Conservation (phyloP, 805 yeast species). For the Barnettozyma populi region DNA sequence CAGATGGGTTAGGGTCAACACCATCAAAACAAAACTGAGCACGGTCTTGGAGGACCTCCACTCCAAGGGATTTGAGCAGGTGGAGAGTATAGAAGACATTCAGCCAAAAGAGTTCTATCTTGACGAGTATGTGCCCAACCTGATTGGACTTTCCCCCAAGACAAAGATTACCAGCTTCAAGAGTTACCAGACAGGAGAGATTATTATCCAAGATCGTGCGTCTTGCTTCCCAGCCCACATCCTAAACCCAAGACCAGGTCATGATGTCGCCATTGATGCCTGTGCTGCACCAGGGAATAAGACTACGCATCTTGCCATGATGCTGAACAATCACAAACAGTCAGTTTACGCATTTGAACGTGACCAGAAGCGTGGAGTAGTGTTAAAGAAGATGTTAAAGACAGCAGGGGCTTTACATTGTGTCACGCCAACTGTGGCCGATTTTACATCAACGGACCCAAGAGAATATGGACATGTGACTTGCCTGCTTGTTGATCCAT, state of each 20-base stretch:
- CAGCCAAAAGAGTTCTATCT: slow-evolving; percentile 56
- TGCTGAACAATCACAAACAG: slow-evolving; percentile 35
- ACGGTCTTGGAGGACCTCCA: neutral
- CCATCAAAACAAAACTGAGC: slow-evolving; percentile 40
- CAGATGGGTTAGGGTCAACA: slow-evolving; percentile 76
- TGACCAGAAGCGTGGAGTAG: slow-evolving; percentile 65
- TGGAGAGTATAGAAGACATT: slow-evolving; percentile 40
- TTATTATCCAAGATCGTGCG: slow-evolving; percentile 93
- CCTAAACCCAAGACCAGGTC: slow-evolving; percentile 48
- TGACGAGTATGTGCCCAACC: slow-evolving; percentile 68
- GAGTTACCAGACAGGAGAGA: slow-evolving; percentile 66
- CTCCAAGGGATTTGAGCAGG: slow-evolving; percentile 32
- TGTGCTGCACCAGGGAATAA: slow-evolving; percentile 99
- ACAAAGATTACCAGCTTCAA: slow-evolving; percentile 64
- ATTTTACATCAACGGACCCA: slow-evolving; percentile 39
- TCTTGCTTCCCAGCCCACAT: slow-evolving; percentile 95
- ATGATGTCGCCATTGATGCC: slow-evolving; percentile 74
- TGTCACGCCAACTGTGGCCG: slow-evolving; percentile 47
- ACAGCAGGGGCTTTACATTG: slow-evolving; percentile 59
- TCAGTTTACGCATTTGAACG: slow-evolving; percentile 81
- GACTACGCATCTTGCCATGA: slow-evolving; percentile 85
- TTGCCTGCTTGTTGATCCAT: slow-evolving; percentile 89
- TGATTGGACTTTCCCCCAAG: slow-evolving; percentile 78
- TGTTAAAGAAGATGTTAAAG: slow-evolving; percentile 69
- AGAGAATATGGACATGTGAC: slow-evolving; percentile 57